Evolutionary conservation across 768 basidiomycete species (phyloP).

Genomic region (Gyrodon lividus): DNA sequence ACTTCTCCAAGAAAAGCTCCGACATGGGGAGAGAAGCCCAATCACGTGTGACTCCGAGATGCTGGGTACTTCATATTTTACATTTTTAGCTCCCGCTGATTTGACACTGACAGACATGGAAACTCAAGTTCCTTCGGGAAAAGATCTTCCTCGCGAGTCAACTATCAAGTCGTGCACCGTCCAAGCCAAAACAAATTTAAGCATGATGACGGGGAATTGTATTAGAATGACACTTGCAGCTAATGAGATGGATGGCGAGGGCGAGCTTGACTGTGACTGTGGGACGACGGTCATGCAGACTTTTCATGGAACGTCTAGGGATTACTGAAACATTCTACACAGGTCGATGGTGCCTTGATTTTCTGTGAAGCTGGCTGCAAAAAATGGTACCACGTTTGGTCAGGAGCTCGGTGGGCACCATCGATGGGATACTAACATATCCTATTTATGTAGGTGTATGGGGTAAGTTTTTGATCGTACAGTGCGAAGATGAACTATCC

Average conservation of each 20-base stretch:
- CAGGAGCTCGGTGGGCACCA: constrained; percentile 16
- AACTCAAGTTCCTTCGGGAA: constrained; percentile 25
- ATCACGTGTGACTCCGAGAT: constrained; percentile 42
- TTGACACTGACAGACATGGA: constrained; percentile 28
- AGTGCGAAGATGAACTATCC: not conserved
- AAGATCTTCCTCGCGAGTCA: constrained; percentile 10
- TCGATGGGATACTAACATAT: not conserved
- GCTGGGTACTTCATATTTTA: constrained; percentile 37
- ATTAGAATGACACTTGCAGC: constrained; percentile 9
- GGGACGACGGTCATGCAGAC: constrained; percentile 46
- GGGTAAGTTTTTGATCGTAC: constrained; percentile 26
- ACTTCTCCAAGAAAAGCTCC: constrained; percentile 34
- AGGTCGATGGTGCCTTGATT: constrained; percentile 58
- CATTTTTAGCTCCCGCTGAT: not conserved
- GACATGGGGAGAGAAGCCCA: constrained; percentile 6
- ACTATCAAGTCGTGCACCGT: constrained; percentile 34
- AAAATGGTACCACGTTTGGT: constrained; percentile 80
- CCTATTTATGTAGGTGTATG: constrained; percentile 34
- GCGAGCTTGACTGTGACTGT: constrained; percentile 66
- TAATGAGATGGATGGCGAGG: constrained; percentile 30
- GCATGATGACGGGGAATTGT: not conserved
- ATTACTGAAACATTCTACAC: not conserved
- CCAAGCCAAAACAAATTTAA: not conserved
- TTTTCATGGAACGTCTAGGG: not conserved
- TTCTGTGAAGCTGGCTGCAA: constrained; percentile 74